Base-by-base conservation (phyloP, 2,329 filamentous ascomycete species). In the Fusarium dlaminii region DNA sequence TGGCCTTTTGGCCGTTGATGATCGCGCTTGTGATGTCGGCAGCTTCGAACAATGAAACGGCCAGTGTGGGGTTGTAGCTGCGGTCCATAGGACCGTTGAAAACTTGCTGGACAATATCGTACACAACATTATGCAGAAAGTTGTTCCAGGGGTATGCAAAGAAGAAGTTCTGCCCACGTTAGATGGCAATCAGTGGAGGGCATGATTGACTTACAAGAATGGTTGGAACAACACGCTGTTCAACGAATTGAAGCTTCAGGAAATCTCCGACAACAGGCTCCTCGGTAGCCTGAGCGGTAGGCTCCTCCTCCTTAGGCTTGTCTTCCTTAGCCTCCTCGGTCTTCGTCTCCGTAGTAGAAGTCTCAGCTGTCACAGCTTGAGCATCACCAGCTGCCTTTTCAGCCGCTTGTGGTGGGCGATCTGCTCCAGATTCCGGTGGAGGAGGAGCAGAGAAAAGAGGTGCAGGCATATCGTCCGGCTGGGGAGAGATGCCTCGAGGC, bases 141-240 rank as follows among this genome's bases (percentile, higher is more conserved):
- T 99, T 99, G 83, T 99, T 99, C 96, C 96, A 99, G 3, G 96
- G 96, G 79, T 98, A 99, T 68, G 93, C 91, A 86, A 99, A 99
- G 85, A 99, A 99, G 86, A 98, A 98, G 65, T 95, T 94, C 94
- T 97, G 74, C 5, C 11, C 3, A 30, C 12, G 58, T 77, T 73
- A 79, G 76, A 56, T 58, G 17, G 40, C 18, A 30, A 43, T 39
- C 36, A 43, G 10, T 32, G 36, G 8, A 45, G 10, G 15, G 27
- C 15, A 43, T 11, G 17, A 17, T 8, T 27, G 29, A 43, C 92
- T 88, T 88, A 97, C 95, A 81, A 99, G 84, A 78, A 99, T 98
- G 5, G 95, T 98, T 34, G 96, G 96, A 60, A 99, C 95, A 72
- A 99, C 96, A 74, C 91, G 90, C 82, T 98, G 91, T 82, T 98